These are phyloP conservation scores for Orbilia javanica DNA, from an alignment of 2,329 filamentous ascomycete genomes.

Conservation along the genomic window DNA sequence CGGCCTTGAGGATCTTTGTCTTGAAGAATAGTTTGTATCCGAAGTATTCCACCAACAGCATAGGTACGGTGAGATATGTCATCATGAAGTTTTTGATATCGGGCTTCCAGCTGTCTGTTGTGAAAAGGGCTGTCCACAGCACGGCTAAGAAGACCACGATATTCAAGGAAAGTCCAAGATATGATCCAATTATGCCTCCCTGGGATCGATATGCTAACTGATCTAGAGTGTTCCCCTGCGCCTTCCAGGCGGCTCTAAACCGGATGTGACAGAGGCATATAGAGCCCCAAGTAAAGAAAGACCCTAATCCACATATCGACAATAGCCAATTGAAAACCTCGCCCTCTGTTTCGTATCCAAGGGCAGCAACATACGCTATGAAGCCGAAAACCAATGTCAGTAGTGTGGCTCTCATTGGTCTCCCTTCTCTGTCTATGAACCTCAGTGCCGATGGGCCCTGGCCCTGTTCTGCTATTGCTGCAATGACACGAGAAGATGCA, in stretches of 20 bases:
- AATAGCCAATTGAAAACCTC: slow-evolving; percentile 76
- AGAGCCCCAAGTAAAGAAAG: slow-evolving; percentile 81
- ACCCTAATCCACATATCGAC: slow-evolving; percentile 78
- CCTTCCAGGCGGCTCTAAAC: slow-evolving; percentile 74
- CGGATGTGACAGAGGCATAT: slow-evolving; percentile 76
- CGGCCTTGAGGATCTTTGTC: slow-evolving; percentile 47
- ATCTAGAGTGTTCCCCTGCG: slow-evolving; percentile 70
- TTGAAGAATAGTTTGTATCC: slow-evolving; percentile 57
- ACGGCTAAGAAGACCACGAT: slow-evolving; percentile 49
- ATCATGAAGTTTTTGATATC: slow-evolving; percentile 58
- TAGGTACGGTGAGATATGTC: slow-evolving; percentile 52
- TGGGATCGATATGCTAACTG: slow-evolving; percentile 64
- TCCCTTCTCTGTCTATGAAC: slow-evolving; percentile 74
- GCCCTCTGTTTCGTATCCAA: slow-evolving; percentile 47
- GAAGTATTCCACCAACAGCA: slow-evolving; percentile 52
- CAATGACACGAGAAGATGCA: slow-evolving; percentile 70
- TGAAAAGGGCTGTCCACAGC: slow-evolving; percentile 52
- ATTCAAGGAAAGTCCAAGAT: slow-evolving; percentile 49
- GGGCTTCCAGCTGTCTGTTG: slow-evolving; percentile 54
- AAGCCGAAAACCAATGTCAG: slow-evolving; percentile 47
- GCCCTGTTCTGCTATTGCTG: slow-evolving; percentile 68
- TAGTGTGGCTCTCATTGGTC: slow-evolving; percentile 66
- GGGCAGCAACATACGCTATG: slow-evolving; percentile 48
- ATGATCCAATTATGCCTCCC: slow-evolving; percentile 46
- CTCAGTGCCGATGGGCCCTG: slow-evolving; percentile 72